Evolutionary conservation across 306 rosid genomes (phyloP).

Genomic region (Vigna radiata): DNA sequence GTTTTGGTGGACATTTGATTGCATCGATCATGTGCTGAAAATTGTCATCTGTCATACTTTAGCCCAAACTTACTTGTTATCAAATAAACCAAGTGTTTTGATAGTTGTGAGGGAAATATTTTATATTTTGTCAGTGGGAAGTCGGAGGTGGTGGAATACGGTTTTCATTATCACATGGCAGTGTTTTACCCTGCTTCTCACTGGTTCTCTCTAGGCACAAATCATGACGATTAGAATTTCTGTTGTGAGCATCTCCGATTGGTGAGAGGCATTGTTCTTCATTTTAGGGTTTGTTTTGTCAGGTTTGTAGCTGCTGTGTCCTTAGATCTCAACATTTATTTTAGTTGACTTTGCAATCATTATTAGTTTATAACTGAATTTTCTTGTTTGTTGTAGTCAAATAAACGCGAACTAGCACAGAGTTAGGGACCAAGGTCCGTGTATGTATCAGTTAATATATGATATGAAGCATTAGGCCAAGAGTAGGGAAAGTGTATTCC

Average conservation of each 20-base stretch:
- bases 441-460: not conserved
- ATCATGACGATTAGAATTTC: not conserved
- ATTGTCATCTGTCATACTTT: not conserved
- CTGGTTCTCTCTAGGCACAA: not conserved
- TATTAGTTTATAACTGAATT: not conserved
- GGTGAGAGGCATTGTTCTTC: not conserved
- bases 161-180: not conserved
- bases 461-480: not conserved
- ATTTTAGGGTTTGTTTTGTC: constrained; percentile 7
- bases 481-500: not conserved
- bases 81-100: constrained; percentile 4
- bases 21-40: not conserved
- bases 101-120: not conserved
- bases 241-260: constrained; percentile 6
- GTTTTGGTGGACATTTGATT: not conserved
- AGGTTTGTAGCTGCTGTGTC: not conserved
- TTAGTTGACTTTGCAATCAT: not conserved
- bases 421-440: not conserved
- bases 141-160: constrained; percentile 1
- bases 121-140: not conserved
- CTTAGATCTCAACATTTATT: constrained; percentile 9
- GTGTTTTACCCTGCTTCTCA: not conserved
- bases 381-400: not conserved
- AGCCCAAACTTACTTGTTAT: not conserved
- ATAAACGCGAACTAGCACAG: not conserved